Conservation (phyloP, 1,284 basidiomycete species). For the Exobasidium rhododendri region DNA sequence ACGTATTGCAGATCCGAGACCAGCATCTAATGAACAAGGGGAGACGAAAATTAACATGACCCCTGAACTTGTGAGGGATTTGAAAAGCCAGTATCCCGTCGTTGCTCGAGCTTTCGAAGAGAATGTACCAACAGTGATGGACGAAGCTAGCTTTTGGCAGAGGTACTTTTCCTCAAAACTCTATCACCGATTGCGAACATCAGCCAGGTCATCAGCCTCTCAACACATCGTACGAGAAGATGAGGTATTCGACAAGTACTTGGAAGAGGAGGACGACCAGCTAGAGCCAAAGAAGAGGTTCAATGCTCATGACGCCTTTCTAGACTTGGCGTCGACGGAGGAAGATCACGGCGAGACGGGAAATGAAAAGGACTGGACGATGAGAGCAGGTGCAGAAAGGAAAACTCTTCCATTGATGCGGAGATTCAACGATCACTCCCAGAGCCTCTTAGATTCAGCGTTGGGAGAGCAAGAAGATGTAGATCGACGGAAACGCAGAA, state of each 20-base stretch:
- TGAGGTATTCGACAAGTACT: conserved; percentile 88
- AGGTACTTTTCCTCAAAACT: conserved; percentile 93
- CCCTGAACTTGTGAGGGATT: conserved; percentile 85
- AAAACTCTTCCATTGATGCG: conserved; percentile 86
- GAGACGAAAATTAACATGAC: conserved; percentile 82
- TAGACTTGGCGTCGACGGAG: conserved; percentile 81
- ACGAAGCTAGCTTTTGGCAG: conserved; percentile 89
- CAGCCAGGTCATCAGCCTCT: conserved; percentile 76
- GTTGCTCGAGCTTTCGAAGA: conserved; percentile 87
- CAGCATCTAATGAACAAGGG: conserved; percentile 42
- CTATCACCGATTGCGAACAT: conserved; percentile 89
- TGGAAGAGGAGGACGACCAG: conserved; percentile 89
- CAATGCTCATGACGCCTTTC: conserved; percentile 70
- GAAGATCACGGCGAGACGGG: conserved; percentile 91
- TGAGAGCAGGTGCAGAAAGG: conserved; percentile 87
- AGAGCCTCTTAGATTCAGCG: conserved; percentile 69
- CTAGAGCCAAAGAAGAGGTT: conserved; percentile 72
- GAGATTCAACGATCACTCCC: conserved; percentile 95
- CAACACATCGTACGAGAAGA: conserved; percentile 86
- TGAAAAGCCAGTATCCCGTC: conserved; percentile 96
- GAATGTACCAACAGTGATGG: conserved; percentile 81
- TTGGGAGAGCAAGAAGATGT: conserved; percentile 45
- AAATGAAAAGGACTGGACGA: conserved; percentile 84
- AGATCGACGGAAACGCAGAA: conserved; percentile 26
- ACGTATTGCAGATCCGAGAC: conserved; percentile 49